Evolutionary conservation across 352 stramenopile genomes (phyloP), one percentile per base, ranked within the genome.

Genomic region (Blastocystis sp.): DNA sequence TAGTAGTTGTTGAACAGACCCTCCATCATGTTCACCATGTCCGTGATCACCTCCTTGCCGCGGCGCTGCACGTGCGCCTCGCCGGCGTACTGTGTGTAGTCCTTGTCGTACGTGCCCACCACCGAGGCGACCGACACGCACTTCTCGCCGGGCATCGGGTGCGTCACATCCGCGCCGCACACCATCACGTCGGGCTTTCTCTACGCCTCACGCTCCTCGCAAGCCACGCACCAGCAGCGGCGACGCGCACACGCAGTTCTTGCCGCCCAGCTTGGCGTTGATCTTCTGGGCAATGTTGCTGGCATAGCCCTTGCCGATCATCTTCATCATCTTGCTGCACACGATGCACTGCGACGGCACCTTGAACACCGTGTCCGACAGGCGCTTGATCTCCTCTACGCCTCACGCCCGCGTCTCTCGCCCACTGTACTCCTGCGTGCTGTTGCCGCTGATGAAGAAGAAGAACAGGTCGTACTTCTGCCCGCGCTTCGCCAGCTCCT

Each of bases 271-370:
- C 60, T 89, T 89, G 13, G 61, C 51, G 61, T 89, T 89, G 63
- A 89, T 80, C 79, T 89, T 89, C 45, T 65, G 67, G 16, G 79
- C 62, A n/a, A 95, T 93, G 71, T 96, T 96, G 24, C 90, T 91
- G 33, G 94, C 93, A 67, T 95, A 95, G 90, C 94, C 92, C 19
- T 92, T 80, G 29, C 92, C 94, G 74, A 92, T 92, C 85, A 93
- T 93, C 0, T 85, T 61, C 13, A 95, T 93, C 67, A 95, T 92
- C 90, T 94, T 95, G 0, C 79, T 51, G 19, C 41, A 77, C 12
- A 95, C 89, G 92, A 95, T 94, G 77, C 93, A 95, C 90, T 95
- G 94, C 45, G 93, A 95, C 10, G 94, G 91, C 45, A 95, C 92
- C 1, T 93, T 93, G n/a, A 92, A 90, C 59, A 94, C 92, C 37